phyloP scores from a whole-genome alignment of 257 asterid species.

The Thymus mandschuricus region DNA sequence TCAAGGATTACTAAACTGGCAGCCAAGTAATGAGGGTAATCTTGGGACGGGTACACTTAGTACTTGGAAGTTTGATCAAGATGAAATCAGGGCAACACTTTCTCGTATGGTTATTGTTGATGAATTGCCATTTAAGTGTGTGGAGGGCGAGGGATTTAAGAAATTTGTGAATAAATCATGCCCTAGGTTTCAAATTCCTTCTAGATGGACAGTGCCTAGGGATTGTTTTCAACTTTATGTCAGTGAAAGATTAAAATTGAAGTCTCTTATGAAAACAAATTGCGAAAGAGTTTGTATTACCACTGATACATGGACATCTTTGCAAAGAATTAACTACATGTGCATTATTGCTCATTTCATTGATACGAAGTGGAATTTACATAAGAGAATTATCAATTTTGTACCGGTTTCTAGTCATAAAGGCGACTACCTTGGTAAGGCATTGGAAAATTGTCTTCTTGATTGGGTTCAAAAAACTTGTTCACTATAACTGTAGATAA shows the following conservation, averaged over 20 bases:
- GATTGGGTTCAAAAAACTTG: constrained; percentile 10
- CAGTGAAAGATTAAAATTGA: constrained; percentile 1
- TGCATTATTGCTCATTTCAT: neutral
- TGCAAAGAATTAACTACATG: constrained; percentile 10
- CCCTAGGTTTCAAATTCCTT: constrained; percentile 3
- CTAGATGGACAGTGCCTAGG: constrained; percentile 3
- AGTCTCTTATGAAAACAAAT: neutral
- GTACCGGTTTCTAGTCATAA: constrained; percentile 13
- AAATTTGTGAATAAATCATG: neutral
- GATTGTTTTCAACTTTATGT: neutral
- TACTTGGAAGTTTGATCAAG: constrained; percentile 2
- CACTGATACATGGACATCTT: constrained; percentile 10
- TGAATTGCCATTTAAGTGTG: neutral
- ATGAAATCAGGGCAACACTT: neutral
- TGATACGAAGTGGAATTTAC: constrained; percentile 2
- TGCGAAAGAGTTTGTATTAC: constrained; percentile 7
- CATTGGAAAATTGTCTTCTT: neutral
- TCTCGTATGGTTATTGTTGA: neutral
- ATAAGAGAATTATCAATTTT: neutral
- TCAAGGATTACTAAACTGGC: neutral
- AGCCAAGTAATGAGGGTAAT: neutral
- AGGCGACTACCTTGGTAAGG: constrained; percentile 5
- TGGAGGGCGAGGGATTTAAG: neutral
- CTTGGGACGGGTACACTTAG: neutral
- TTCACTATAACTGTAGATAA: constrained; percentile 1